Percentiles rank a stretch among this genome's conserved stretches.
phyloP scores from a whole-genome alignment of 768 basidiomycete species.

The Calocybe indica region DNA sequence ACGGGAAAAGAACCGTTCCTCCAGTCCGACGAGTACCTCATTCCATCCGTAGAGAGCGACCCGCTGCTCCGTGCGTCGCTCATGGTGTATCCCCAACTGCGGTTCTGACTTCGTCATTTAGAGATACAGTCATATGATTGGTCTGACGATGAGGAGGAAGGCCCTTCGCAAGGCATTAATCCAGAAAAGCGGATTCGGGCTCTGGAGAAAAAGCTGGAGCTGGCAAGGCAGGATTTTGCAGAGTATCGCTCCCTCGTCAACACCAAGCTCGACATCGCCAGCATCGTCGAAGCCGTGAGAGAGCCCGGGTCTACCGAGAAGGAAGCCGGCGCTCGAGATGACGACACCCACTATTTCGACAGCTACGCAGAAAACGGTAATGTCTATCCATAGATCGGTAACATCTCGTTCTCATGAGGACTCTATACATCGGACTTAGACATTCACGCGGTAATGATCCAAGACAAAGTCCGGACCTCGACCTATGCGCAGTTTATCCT shows the following conservation, averaged over 20 bases:
- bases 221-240: slow-evolving; percentile 51
- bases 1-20: slow-evolving; percentile 61
- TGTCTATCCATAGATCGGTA: slow-evolving; percentile 1
- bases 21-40: slow-evolving; percentile 71
- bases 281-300: slow-evolving; percentile 35
- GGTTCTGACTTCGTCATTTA: slow-evolving; percentile 17
- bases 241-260: slow-evolving; percentile 59
- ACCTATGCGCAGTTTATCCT: slow-evolving; percentile 92
- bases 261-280: slow-evolving; percentile 42
- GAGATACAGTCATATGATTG: slow-evolving; percentile 66
- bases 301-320: slow-evolving; percentile 22
- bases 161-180: slow-evolving; percentile 18
- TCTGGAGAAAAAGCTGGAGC: slow-evolving; percentile 58
- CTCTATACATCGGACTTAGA: slow-evolving; percentile 38
- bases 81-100: background rate
- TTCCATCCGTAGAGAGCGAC: slow-evolving; percentile 81
- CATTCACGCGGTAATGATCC: slow-evolving; percentile 95
- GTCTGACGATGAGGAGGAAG: slow-evolving; percentile 73
- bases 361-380: slow-evolving; percentile 85
- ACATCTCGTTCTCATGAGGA: background rate
- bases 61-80: slow-evolving; percentile 73
- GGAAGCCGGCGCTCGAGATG: slow-evolving; percentile 49
- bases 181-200: slow-evolving; percentile 40
- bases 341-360: slow-evolving; percentile 92
- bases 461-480: slow-evolving; percentile 90